A percentile compares a stretch with the other conserved stretches of the same genome.
Conservation (phyloP, 768 basidiomycete genomes). For the Pholiota molesta region DNA sequence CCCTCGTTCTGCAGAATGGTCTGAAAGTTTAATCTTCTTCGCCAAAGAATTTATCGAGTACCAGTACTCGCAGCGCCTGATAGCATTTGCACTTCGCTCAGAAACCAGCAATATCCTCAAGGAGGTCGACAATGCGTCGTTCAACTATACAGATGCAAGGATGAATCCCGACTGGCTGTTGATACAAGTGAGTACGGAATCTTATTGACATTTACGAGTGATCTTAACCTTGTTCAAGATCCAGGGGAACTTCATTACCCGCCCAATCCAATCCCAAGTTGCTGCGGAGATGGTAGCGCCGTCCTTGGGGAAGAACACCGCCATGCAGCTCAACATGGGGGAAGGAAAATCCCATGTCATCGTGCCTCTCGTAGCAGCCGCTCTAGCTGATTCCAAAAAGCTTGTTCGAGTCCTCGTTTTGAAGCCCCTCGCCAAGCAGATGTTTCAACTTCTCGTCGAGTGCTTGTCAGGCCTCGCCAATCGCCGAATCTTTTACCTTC, state of each 20-base stretch:
- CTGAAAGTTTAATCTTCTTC: constrained; percentile 28
- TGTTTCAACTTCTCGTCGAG: constrained; percentile 50
- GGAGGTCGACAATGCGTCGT: constrained; percentile 26
- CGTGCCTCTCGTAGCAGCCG: constrained; percentile 43
- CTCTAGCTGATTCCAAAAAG: constrained; percentile 44
- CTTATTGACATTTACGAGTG: constrained; percentile 11
- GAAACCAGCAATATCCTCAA: constrained; percentile 34
- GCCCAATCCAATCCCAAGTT: constrained; percentile 43
- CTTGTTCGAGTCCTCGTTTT: constrained; percentile 53
- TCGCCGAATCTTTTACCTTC: constrained; percentile 50
- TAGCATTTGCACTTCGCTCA: constrained; percentile 19
- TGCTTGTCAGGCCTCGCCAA: constrained; percentile 47
- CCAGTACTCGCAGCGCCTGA: constrained; percentile 41
- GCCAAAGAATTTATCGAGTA: constrained; percentile 31
- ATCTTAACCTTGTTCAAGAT: constrained; percentile 33
- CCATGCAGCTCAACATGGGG: constrained; percentile 60
- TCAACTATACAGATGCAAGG: constrained; percentile 16
- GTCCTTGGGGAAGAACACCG: constrained; percentile 33
- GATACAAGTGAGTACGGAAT: constrained; percentile 37
- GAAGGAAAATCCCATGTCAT: constrained; percentile 60
- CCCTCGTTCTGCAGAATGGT: constrained; percentile 27
- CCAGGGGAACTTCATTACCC: constrained; percentile 44
- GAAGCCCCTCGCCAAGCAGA: constrained; percentile 49
- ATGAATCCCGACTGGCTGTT: constrained; percentile 44
- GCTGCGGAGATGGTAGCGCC: constrained; percentile 53